A percentile compares a stretch with the other conserved stretches of the same genome.
Conservation (phyloP, 2,329 filamentous ascomycete species). For the Aphanocladium album region DNA sequence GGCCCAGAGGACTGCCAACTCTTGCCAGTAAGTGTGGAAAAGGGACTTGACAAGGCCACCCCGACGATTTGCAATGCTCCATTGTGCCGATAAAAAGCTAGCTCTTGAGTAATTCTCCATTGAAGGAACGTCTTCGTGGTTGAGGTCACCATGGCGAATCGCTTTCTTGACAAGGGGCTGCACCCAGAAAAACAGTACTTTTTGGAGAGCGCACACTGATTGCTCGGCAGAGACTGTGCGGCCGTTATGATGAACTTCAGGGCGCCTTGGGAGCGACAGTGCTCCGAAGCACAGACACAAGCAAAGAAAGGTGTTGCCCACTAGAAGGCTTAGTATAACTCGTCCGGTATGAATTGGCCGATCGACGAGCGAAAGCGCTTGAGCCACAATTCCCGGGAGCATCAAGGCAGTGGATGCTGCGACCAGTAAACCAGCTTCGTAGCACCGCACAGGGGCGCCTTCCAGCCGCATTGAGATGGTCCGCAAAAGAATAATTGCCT, state of each 20-base stretch:
- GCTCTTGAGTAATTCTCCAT: not conserved
- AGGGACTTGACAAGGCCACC: not conserved
- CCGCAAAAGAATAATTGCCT: conserved; percentile 50
- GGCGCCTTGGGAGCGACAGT: conserved; percentile 38
- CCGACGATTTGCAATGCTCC: not conserved
- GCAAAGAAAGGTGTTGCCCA: conserved; percentile 37
- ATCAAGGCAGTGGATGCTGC: conserved; percentile 43
- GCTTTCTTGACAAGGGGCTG: not conserved
- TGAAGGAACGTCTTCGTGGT: not conserved
- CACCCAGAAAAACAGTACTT: conserved; percentile 1
- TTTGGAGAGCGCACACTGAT: not conserved
- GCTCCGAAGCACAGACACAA: conserved; percentile 41
- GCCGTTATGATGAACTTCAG: not conserved
- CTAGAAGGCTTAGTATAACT: conserved; percentile 21
- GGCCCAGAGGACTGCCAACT: not conserved
- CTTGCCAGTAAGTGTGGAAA: not conserved
- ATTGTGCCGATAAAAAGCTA: not conserved
- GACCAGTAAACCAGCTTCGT: conserved; percentile 48
- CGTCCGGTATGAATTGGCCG: not conserved
- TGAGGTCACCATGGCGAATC: not conserved
- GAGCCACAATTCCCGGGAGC: conserved; percentile 41
- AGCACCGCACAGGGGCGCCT: conserved; percentile 45
- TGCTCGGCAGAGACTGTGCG: not conserved
- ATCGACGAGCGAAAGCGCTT: conserved; percentile 27
- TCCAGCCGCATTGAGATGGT: conserved; percentile 43